Conservation (phyloP, 1,284 basidiomycete genomes). For the Stygiomarasmius scandens region DNA sequence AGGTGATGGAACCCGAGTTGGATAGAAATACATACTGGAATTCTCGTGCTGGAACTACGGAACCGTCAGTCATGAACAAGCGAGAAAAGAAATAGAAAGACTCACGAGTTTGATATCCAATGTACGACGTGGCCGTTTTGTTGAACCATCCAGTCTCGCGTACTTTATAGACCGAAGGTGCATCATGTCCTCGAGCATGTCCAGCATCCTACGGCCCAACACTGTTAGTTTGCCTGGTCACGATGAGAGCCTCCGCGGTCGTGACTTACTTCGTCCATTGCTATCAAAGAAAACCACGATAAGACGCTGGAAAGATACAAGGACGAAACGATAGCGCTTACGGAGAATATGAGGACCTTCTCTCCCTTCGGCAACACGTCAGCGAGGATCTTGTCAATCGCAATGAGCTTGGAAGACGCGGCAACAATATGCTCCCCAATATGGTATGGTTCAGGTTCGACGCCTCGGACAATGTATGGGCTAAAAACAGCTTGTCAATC, state of each 20-base stretch:
- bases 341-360: constrained; percentile 83
- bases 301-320: background rate
- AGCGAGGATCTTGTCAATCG: constrained; percentile 78
- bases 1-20: background rate
- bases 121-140: constrained; percentile 51
- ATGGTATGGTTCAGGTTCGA: constrained; percentile 51
- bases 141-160: constrained; percentile 77
- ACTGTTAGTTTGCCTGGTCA: background rate
- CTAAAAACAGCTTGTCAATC: constrained; percentile 24
- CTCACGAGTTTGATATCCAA: constrained; percentile 59
- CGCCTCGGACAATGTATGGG: constrained; percentile 56
- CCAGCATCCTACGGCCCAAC: constrained; percentile 66
- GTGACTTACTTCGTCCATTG: constrained; percentile 54
- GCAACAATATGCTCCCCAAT: constrained; percentile 61
- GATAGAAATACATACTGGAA: constrained; percentile 41
- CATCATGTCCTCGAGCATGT: constrained; percentile 86
- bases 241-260: background rate
- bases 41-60: constrained; percentile 58
- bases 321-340: constrained; percentile 37
- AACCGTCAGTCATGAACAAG: background rate
- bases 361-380: constrained; percentile 81
- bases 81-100: constrained; percentile 5
- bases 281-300: constrained; percentile 26
- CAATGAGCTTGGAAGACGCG: constrained; percentile 71
- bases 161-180: constrained; percentile 70